Evolutionary conservation across 257 asterid genomes (phyloP).

Genomic region (Lycium ferocissimum): DNA sequence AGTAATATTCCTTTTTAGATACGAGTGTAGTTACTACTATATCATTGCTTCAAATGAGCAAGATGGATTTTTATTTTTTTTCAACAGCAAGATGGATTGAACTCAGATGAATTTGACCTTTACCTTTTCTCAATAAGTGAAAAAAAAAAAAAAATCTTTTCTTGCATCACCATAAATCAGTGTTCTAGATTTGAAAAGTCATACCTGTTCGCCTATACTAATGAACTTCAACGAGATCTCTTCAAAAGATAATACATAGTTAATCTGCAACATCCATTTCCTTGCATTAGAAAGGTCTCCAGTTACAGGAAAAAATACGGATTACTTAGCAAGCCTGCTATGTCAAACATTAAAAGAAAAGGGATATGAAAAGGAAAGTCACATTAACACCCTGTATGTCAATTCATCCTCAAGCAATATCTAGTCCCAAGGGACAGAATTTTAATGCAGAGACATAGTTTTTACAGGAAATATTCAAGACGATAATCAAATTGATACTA

Average conservation of each 20-base stretch:
- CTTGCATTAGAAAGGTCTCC: slow-evolving; percentile 40
- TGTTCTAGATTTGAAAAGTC: slow-evolving; percentile 28
- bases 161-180: slow-evolving; percentile 14
- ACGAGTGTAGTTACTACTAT: slow-evolving; percentile 10
- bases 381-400: neutral
- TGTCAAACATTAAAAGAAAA: neutral
- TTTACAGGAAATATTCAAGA: neutral
- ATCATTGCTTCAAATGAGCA: slow-evolving; percentile 14
- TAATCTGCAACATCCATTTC: slow-evolving; percentile 73
- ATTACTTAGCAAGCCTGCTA: neutral
- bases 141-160: neutral
- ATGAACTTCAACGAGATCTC: slow-evolving; percentile 95
- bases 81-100: neutral
- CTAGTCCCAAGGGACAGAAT: neutral
- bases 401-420: slow-evolving; percentile 18
- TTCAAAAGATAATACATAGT: slow-evolving; percentile 87
- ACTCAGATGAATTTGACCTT: neutral
- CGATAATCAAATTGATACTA: neutral
- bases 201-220: slow-evolving; percentile 97
- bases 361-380: neutral
- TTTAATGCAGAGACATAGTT: slow-evolving; percentile 2
- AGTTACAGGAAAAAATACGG: slow-evolving; percentile 25
- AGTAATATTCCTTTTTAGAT: neutral
- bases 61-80: neutral
- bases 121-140: neutral